Base-by-base conservation (phyloP, 352 stramenopile genomes). In the Phytopythium sindhum region DNA sequence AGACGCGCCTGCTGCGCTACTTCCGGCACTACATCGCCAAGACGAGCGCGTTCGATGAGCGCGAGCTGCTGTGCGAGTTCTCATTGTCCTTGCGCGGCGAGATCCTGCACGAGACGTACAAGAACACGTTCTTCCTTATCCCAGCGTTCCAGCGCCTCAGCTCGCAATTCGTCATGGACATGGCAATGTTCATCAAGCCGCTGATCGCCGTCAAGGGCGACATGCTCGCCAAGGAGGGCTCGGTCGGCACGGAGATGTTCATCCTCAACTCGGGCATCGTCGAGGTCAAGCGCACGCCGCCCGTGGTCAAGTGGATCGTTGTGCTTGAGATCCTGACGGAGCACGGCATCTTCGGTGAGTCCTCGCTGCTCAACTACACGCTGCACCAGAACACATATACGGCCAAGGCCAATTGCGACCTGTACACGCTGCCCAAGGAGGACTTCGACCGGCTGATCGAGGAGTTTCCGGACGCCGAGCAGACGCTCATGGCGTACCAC, bases 101-200 rank as follows among this genome's bases (percentile, higher is more conserved):
- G 23, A 81, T 93, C 41, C 63, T 93, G 19, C 83, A 86, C 28
- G 81, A 91, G 57, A 90, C 85, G 26, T 92, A 91, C 66, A 81
- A 78, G 26, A 79, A 82, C 52, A 87, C 80, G 0, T 93, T 93
- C 61, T 87, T 90, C 56, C 71, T 72, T 23, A 92, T 93, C 39
- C 83, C 82, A 4, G 83, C 79, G 3, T 86, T 93, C 48, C 72
- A 89, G 52, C 72, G 73, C 7, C 68, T 93, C 7, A 92, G 84
- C n/a, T 55, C 79, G 3, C 83, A 92, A 52, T 92, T 93, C 47
- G 81, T 93, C 19, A 77, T 93, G 66, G 85, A 93, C 55, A 91
- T 93, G 85, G 82, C 80, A 0, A 91, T 93, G 77, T 93, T 85
- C 37, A 93, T 93, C 72, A 92, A 93, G 61, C 85, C 83, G 9